Conservation (phyloP, 768 basidiomycete genomes). For the Termitomyces sp. region DNA sequence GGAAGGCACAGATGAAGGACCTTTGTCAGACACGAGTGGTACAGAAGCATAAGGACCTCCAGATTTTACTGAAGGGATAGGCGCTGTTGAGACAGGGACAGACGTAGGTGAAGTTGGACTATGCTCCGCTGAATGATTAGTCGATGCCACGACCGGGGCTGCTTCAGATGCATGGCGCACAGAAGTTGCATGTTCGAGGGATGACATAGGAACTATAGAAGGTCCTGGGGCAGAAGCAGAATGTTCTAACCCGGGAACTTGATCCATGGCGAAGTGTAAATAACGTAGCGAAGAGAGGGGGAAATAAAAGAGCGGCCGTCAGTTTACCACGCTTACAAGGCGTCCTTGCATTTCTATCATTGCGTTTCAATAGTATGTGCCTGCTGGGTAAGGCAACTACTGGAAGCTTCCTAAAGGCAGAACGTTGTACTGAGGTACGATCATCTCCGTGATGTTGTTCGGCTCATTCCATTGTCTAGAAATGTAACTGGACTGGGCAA, state of each 20-base stretch:
- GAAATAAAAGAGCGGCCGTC: neutral
- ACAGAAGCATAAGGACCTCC: neutral
- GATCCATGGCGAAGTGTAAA: conserved; percentile 3
- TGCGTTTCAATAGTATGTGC: neutral
- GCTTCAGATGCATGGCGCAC: neutral
- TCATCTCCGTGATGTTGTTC: neutral
- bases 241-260: conserved; percentile 6
- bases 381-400: neutral
- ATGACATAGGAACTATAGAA: neutral
- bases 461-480: neutral
- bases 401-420: neutral
- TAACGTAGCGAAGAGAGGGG: neutral
- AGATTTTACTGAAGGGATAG: neutral
- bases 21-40: neutral
- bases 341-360: neutral
- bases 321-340: neutral
- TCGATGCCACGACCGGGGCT: neutral
- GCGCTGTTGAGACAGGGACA: neutral
- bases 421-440: neutral
- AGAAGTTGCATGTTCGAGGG: neutral
- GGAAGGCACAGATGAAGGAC: neutral
- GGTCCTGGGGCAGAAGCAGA: neutral
- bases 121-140: neutral
- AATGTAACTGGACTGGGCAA: neutral
- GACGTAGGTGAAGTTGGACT: neutral